These are phyloP conservation scores for Rubroboletus satanas DNA, from an alignment of 768 basidiomycete species.

Conservation along the genomic window DNA sequence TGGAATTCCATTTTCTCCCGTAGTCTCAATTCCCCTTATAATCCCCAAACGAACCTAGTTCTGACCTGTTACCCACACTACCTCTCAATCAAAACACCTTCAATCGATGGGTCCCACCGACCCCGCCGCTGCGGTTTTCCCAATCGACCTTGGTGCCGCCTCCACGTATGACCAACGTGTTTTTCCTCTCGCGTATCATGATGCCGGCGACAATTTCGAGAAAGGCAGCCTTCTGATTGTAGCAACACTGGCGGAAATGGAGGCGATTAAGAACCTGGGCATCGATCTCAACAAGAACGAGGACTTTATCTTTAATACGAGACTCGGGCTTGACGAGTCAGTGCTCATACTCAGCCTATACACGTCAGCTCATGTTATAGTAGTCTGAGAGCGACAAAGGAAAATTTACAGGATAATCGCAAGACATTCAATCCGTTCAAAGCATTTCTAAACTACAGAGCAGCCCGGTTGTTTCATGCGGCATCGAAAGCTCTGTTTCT, in stretches of 20 bases:
- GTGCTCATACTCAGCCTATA: no score
- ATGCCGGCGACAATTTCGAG: not conserved
- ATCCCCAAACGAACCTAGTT: not conserved
- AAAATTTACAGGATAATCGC: not conserved
- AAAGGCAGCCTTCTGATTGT: conserved; percentile 1
- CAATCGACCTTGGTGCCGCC: not conserved
- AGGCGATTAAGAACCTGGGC: not conserved
- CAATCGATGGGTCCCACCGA: not conserved
- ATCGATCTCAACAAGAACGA: not conserved
- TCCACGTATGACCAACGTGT: not conserved
- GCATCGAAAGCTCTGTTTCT: not conserved
- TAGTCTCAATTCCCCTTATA: not conserved
- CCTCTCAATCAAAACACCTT: not conserved
- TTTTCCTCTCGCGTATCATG: conserved; percentile 9
- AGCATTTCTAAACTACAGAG: not conserved
- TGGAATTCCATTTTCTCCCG: not conserved
- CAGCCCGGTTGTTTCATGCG: not conserved
- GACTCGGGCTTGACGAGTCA: not conserved
- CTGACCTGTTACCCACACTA: not conserved
- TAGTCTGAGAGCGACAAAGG: not conserved
- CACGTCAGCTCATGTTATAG: not conserved
- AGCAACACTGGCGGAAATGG: conserved; percentile 9
- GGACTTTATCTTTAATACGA: not conserved
- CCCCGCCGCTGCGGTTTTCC: not conserved
- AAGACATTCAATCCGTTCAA: conserved; percentile 5